A percentile compares a stretch with the other conserved stretches of the same genome.
Evolutionary conservation across 305 asterid genomes (phyloP).

Genomic region (Petunia hybrid): DNA sequence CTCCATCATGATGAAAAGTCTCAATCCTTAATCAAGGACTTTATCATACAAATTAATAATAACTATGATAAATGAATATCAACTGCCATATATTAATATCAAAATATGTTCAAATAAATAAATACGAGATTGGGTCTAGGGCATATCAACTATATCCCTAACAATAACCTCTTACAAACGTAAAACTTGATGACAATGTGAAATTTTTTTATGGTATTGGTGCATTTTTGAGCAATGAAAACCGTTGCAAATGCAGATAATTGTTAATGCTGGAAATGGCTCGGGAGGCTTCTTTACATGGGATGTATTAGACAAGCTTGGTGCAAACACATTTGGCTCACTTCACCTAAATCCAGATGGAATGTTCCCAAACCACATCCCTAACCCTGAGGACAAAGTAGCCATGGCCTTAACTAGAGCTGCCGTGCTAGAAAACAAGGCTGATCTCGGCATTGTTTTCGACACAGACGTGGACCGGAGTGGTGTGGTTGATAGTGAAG

Average conservation of each 20-base stretch:
- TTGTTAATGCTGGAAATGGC: constrained; percentile 94
- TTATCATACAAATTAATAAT: no score
- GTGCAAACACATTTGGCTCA: constrained; percentile 95
- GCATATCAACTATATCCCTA: no score
- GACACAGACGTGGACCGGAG: constrained; percentile 94
- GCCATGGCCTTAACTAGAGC: constrained; percentile 87
- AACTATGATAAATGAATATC: no score
- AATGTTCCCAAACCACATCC: constrained; percentile 96
- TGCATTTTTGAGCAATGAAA: no score
- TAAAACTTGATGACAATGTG: no score
- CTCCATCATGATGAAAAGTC: no score
- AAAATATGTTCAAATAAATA: no score
- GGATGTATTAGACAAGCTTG: constrained; percentile 87
- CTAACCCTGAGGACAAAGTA: constrained; percentile 84
- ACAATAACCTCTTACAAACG: no score
- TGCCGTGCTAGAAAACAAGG: constrained; percentile 68
- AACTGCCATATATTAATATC: no score
- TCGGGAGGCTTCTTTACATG: constrained; percentile 97
- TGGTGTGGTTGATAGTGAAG: constrained; percentile 77
- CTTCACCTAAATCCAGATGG: constrained; percentile 92
- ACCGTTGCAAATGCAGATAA: constrained; percentile 57
- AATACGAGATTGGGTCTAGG: no score
- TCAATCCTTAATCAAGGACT: no score
- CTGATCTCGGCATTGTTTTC: constrained; percentile 86
- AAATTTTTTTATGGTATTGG: no score